A percentile compares a stretch with the other conserved stretches of the same genome.
Evolutionary conservation across 345 rosid genomes (phyloP).

Genomic region (Arabidopsis suecica): DNA sequence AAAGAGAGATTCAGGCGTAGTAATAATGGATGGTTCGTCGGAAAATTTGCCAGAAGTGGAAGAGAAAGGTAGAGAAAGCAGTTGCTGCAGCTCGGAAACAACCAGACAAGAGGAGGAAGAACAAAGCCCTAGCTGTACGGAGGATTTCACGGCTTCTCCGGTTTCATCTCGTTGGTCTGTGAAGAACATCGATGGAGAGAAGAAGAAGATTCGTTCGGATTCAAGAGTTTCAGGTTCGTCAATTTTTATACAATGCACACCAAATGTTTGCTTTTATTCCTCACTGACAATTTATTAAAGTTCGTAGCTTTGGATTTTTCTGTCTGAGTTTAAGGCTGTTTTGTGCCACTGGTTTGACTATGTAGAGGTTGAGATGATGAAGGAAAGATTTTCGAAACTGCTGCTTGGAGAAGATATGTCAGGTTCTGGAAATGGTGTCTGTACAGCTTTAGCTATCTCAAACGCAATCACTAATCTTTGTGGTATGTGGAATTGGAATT

Average conservation of each 20-base stretch:
- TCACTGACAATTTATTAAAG: constrained; percentile 14
- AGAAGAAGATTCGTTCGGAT: constrained; percentile 51
- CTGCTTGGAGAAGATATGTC: constrained; percentile 99
- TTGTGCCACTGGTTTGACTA: constrained; percentile 33
- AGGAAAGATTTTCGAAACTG: constrained; percentile 92
- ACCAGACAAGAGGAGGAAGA: constrained; percentile 62
- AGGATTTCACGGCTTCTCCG: constrained; percentile 67
- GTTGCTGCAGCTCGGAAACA: constrained; percentile 70
- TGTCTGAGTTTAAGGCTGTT: constrained; percentile 22
- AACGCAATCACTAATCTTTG: constrained; percentile 98
- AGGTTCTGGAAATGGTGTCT: constrained; percentile 97
- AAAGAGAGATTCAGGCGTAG: constrained; percentile 54
- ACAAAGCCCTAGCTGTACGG: constrained; percentile 67
- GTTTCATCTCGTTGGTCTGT: constrained; percentile 55
- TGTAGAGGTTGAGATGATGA: constrained; percentile 93
- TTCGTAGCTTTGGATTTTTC: constrained; percentile 6
- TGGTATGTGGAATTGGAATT: constrained; percentile 55
- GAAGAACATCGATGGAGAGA: constrained; percentile 51
- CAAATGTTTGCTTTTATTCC: constrained; percentile 40
- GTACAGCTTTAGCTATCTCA: constrained; percentile 90
- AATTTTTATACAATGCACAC: not conserved
- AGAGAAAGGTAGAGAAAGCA: constrained; percentile 66
- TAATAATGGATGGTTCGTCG: constrained; percentile 39
- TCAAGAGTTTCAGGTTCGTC: constrained; percentile 60
- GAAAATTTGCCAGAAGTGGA: constrained; percentile 51